These are phyloP conservation scores for Spiromastix sp. DNA, from an alignment of 2,329 filamentous ascomycete genomes.

Conservation along the genomic window DNA sequence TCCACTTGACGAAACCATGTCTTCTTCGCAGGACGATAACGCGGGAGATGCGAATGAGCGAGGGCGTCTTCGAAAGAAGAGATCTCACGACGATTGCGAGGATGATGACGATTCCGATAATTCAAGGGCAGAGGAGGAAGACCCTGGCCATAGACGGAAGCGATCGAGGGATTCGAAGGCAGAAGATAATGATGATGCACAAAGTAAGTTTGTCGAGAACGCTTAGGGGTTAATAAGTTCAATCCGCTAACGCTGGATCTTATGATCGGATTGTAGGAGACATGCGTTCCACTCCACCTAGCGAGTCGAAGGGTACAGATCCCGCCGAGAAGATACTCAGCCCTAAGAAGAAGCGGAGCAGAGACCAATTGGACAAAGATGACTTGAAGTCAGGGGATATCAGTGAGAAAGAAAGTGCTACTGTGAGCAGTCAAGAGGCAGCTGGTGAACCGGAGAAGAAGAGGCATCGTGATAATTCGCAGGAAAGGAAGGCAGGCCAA, in stretches of 20 bases:
- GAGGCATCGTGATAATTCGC: conserved; percentile 31
- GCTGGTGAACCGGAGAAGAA: conserved; percentile 33
- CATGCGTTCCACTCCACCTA: too few relatives aligned
- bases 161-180: conserved; percentile 20
- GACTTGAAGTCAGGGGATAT: conserved; percentile 14
- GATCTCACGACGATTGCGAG: conserved; percentile 32
- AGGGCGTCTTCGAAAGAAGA: conserved; percentile 27
- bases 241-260: too few relatives aligned
- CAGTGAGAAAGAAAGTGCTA: conserved; percentile 10
- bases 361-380: conserved; percentile 32
- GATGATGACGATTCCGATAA: conserved; percentile 19
- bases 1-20: conserved; percentile 10
- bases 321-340: conserved; percentile 17
- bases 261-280: too few relatives aligned
- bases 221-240: too few relatives aligned
- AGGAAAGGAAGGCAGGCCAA: conserved; percentile 24
- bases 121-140: conserved; percentile 7
- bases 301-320: too few relatives aligned
- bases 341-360: conserved; percentile 35
- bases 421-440: conserved; percentile 4
- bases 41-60: conserved; percentile 21
- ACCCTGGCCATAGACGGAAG: conserved; percentile 23
- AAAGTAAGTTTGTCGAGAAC: conserved; percentile 2
- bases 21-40: conserved; percentile 8
- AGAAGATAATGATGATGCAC: conserved; percentile 9